Conservation (phyloP, 2,329 filamentous ascomycete genomes). For the Apiospora rasikravindrae region DNA sequence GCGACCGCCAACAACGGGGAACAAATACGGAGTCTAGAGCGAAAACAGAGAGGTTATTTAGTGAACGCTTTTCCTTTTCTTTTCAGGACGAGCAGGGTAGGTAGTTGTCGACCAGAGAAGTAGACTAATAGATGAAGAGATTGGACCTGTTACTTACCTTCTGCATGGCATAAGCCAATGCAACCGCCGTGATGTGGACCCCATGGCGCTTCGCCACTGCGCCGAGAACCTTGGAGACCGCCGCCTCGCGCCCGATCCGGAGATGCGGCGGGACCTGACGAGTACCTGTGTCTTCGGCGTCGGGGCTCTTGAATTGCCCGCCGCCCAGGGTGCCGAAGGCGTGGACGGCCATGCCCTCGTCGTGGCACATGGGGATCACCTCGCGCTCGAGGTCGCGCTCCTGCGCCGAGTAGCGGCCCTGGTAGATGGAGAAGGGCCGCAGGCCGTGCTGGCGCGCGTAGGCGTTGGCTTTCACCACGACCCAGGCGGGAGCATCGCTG, state of each 20-base stretch:
- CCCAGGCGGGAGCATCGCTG: constrained; percentile 47
- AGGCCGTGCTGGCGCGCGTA: constrained; percentile 43
- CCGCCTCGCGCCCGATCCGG: constrained; percentile 46
- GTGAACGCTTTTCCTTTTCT: not conserved
- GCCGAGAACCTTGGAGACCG: constrained; percentile 61
- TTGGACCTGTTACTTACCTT: constrained; percentile 41
- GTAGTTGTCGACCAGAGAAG: not conserved
- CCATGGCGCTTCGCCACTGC: constrained; percentile 62
- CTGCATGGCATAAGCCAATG: constrained; percentile 52
- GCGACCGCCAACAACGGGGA: constrained; percentile 55
- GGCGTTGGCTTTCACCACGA: constrained; percentile 45
- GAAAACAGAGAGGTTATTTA: not conserved
- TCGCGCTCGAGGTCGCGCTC: constrained; percentile 46
- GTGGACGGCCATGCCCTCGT: constrained; percentile 55
- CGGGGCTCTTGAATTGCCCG: constrained; percentile 50
- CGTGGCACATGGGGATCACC: constrained; percentile 48
- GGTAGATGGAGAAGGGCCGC: constrained; percentile 46
- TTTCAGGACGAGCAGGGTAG: no score
- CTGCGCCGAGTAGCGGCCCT: constrained; percentile 45
- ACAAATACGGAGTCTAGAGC: constrained; percentile 44
- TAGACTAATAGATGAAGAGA: not conserved
- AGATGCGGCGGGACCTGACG: constrained; percentile 26
- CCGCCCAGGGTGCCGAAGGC: constrained; percentile 64
- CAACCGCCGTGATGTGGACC: constrained; percentile 60
- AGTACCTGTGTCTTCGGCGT: constrained; percentile 45